These are phyloP conservation scores for Obba rivulosa DNA, from an alignment of 768 basidiomycete genomes.

Conservation along the genomic window DNA sequence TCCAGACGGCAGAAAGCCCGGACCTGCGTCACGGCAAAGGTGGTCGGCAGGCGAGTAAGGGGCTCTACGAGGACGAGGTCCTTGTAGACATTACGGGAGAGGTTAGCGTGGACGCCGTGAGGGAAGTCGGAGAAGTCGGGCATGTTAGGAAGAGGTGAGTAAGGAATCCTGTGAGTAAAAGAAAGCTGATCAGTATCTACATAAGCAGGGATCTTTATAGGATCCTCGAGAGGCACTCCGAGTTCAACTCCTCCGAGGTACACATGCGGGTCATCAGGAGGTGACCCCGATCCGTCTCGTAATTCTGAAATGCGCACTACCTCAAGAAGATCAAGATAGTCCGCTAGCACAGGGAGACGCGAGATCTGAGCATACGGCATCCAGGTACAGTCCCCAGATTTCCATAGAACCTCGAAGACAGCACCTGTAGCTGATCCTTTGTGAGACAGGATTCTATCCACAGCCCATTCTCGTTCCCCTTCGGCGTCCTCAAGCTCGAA, in stretches of 20 bases:
- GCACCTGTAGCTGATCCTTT: not conserved
- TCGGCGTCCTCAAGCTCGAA: conserved; percentile 10
- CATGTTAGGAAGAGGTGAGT: not conserved
- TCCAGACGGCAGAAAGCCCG: not conserved
- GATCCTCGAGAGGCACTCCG: not conserved
- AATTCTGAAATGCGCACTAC: not conserved
- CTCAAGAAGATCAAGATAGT: not conserved
- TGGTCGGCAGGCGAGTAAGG: not conserved
- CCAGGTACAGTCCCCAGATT: conserved; percentile 4
- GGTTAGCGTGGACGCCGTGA: not conserved
- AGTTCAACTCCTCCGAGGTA: not conserved
- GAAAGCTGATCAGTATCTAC: not conserved
- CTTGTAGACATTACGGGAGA: not conserved
- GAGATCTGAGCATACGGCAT: not conserved
- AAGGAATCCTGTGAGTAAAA: not conserved
- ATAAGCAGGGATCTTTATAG: not conserved
- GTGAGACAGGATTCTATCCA: conserved; percentile 11
- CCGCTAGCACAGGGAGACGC: not conserved
- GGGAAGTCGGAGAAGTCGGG: not conserved
- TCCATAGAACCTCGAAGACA: conserved; percentile 4
- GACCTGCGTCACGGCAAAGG: conserved; percentile 1
- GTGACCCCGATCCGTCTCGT: not conserved
- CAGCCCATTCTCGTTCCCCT: conserved; percentile 18
- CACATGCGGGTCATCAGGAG: conserved; percentile 4
- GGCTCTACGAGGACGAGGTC: not conserved